Conservation (phyloP, 345 rosid genomes). For the Arabis hirsuta region DNA sequence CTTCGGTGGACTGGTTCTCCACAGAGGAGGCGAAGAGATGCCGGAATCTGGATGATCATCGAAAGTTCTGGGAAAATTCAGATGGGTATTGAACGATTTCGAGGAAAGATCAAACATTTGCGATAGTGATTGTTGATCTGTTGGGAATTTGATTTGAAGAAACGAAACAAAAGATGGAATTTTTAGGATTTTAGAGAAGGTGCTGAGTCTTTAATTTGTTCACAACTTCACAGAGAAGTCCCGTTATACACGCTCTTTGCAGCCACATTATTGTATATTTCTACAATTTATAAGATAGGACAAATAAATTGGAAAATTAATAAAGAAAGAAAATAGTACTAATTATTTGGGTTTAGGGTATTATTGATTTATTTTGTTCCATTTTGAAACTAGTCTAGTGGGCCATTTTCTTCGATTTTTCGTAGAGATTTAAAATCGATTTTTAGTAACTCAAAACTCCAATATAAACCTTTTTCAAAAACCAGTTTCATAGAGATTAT, state of each 20-base stretch:
- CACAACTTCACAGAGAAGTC: slow-evolving; percentile 25
- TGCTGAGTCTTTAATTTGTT: slow-evolving; percentile 10
- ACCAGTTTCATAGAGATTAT: too few species aligned
- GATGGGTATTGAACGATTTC: slow-evolving; percentile 35
- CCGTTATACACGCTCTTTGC: slow-evolving; percentile 32
- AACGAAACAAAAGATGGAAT: background rate
- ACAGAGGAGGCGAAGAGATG: slow-evolving; percentile 68
- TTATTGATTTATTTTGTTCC: too few species aligned
- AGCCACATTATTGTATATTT: slow-evolving; percentile 13
- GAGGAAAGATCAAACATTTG: slow-evolving; percentile 48
- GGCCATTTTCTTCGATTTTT: too few species aligned
- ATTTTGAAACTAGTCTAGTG: too few species aligned
- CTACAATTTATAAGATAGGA: slow-evolving; percentile 9
- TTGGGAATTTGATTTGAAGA: slow-evolving; percentile 3
- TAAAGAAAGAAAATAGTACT: background rate
- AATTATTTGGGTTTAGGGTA: background rate
- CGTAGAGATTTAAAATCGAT: too few species aligned
- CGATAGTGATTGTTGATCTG: slow-evolving; percentile 10
- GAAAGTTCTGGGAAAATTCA: slow-evolving; percentile 36
- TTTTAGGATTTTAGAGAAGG: slow-evolving; percentile 17
- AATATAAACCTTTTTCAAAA: too few species aligned
- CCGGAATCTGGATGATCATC: slow-evolving; percentile 58
- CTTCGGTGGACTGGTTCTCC: slow-evolving; percentile 63
- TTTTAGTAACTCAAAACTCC: too few species aligned
- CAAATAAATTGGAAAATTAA: background rate